phyloP scores from a whole-genome alignment of 805 yeast species.

The Sungouiozyma ichnusensis region DNA sequence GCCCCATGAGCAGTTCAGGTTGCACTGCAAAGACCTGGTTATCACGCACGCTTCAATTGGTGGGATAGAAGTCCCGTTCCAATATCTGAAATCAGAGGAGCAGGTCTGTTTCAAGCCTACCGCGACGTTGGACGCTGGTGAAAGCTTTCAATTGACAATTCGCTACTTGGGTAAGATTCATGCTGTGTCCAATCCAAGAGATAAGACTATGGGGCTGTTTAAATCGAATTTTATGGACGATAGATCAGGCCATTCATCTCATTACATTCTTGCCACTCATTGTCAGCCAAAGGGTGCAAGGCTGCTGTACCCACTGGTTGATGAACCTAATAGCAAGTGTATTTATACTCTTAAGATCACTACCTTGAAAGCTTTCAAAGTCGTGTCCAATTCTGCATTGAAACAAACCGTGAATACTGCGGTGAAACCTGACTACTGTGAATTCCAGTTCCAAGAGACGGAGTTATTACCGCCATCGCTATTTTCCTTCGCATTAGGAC shows the following conservation, averaged over 20 bases:
- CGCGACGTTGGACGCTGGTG: not conserved
- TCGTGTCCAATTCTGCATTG: slow-evolving; percentile 40
- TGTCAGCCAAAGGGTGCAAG: slow-evolving; percentile 60
- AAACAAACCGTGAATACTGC: slow-evolving; percentile 7
- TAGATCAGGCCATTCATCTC: slow-evolving; percentile 33
- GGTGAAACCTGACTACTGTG: slow-evolving; percentile 23
- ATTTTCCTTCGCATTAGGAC: slow-evolving; percentile 62
- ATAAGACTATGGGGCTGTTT: slow-evolving; percentile 54
- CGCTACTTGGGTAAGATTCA: slow-evolving; percentile 43
- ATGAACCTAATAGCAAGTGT: slow-evolving; percentile 49
- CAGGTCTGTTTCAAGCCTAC: slow-evolving; percentile 5
- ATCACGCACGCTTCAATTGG: slow-evolving; percentile 32
- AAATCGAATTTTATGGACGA: slow-evolving; percentile 52
- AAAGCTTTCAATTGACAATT: slow-evolving; percentile 17
- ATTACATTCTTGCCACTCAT: slow-evolving; percentile 56
- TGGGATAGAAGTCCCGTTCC: slow-evolving; percentile 21
- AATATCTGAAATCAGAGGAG: slow-evolving; percentile 11
- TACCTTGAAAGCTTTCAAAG: slow-evolving; percentile 42
- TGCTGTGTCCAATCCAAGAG: slow-evolving; percentile 41
- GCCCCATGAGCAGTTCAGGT: slow-evolving; percentile 7
- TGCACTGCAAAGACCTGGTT: slow-evolving; percentile 26
- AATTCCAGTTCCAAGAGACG: slow-evolving; percentile 36
- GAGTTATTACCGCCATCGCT: slow-evolving; percentile 53
- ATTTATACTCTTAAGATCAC: slow-evolving; percentile 34
- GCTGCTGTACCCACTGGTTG: slow-evolving; percentile 56